Evolutionary conservation across 176 grass and related monocot genomes (phyloP).

Genomic region (Alloteropsis semialata): DNA sequence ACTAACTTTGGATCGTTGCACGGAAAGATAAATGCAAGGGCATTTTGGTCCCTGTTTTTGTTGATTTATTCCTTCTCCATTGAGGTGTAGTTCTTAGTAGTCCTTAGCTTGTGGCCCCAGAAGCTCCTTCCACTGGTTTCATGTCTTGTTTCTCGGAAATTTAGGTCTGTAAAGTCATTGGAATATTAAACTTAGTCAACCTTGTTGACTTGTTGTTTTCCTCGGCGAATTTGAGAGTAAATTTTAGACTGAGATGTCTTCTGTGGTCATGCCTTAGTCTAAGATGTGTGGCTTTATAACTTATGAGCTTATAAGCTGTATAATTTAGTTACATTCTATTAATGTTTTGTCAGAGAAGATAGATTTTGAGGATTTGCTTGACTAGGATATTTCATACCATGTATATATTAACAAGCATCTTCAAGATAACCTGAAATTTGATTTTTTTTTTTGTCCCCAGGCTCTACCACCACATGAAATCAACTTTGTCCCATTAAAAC

Average conservation of each 20-base stretch:
- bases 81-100: neutral
- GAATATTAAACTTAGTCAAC: neutral
- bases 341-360: neutral
- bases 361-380: neutral
- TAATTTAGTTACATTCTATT: neutral
- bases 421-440: conserved; percentile 26
- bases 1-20: neutral
- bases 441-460: conserved; percentile 40
- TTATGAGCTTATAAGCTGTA: neutral
- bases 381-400: neutral
- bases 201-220: neutral
- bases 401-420: neutral
- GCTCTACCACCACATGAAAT: conserved; percentile 74
- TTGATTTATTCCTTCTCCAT: conserved; percentile 14
- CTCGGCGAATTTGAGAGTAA: neutral
- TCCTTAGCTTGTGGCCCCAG: neutral
- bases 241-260: neutral
- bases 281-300: neutral
- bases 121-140: neutral
- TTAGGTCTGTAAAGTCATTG: neutral
- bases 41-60: neutral
- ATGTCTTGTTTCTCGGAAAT: neutral
- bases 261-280: neutral
- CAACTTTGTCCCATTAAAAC: conserved; percentile 85
- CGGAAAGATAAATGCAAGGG: neutral